A percentile compares a stretch with the other conserved stretches of the same genome.
phyloP scores from a whole-genome alignment of 2,329 filamentous ascomycete species.

The Fusarium oxysporum region DNA sequence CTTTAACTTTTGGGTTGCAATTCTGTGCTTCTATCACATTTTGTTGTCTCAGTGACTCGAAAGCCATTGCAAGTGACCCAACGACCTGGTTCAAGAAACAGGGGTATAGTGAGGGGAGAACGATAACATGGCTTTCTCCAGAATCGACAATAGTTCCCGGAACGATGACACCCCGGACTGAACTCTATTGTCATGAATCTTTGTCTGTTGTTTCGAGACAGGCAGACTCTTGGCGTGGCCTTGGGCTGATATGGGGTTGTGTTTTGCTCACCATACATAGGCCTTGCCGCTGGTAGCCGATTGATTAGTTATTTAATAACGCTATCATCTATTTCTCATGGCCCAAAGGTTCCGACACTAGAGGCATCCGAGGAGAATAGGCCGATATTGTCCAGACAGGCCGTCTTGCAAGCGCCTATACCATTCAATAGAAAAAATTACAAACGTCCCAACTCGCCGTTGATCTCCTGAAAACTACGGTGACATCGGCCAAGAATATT shows the following conservation, averaged over 20 bases:
- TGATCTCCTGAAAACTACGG: not conserved
- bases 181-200: not conserved
- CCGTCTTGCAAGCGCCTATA: not conserved
- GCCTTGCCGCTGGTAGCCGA: not conserved
- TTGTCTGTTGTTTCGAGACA: not conserved
- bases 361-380: not conserved
- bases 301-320: not conserved
- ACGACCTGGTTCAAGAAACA: not conserved
- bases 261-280: not conserved
- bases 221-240: not conserved
- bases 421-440: not conserved
- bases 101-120: not conserved
- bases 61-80: not conserved
- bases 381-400: not conserved
- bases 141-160: not conserved
- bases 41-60: not conserved
- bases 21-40: slow-evolving; percentile 5
- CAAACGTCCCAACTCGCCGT: not conserved
- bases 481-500: not conserved
- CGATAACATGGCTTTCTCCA: not conserved
- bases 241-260: not conserved
- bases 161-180: not conserved
- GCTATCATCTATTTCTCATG: not conserved
- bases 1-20: not conserved
- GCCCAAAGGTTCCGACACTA: not conserved